Conservation (phyloP, 768 basidiomycete genomes). For the Mycena kentingensis region DNA sequence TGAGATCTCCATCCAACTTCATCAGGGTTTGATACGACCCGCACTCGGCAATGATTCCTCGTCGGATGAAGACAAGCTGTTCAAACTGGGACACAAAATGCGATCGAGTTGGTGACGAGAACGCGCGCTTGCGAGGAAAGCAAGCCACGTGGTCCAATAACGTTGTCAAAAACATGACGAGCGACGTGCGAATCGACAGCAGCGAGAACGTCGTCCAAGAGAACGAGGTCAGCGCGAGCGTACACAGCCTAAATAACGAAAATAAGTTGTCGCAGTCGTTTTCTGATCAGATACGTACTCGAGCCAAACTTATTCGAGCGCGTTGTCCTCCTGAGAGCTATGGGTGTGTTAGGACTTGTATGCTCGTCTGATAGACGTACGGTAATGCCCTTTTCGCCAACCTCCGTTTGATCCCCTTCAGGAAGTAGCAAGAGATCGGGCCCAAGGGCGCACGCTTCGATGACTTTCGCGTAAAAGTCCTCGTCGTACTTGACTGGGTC, state of each 20-base stretch:
- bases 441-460: slow-evolving; percentile 88
- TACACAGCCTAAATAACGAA: slow-evolving; percentile 89
- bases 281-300: slow-evolving; percentile 38
- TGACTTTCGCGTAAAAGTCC: slow-evolving; percentile 76
- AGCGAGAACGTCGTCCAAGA: slow-evolving; percentile 90
- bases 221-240: slow-evolving; percentile 81
- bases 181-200: slow-evolving; percentile 88
- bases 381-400: slow-evolving; percentile 81
- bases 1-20: slow-evolving; percentile 65
- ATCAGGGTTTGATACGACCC: slow-evolving; percentile 67
- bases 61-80: slow-evolving; percentile 70
- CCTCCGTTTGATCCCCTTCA: slow-evolving; percentile 82
- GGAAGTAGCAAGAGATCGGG: slow-evolving; percentile 80
- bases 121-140: slow-evolving; percentile 83
- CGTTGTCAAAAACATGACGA: slow-evolving; percentile 82
- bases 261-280: too few relatives aligned
- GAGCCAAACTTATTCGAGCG: slow-evolving; percentile 79
- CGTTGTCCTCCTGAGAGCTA: slow-evolving; percentile 84
- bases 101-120: slow-evolving; percentile 83
- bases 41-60: slow-evolving; percentile 79
- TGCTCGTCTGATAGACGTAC: slow-evolving; percentile 31
- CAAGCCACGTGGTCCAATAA: slow-evolving; percentile 83
- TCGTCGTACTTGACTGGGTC: slow-evolving; percentile 66
- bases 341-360: neutral
- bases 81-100: slow-evolving; percentile 83